Conservation (phyloP, 2,329 filamentous ascomycete genomes). For the Penicillium polonicum region DNA sequence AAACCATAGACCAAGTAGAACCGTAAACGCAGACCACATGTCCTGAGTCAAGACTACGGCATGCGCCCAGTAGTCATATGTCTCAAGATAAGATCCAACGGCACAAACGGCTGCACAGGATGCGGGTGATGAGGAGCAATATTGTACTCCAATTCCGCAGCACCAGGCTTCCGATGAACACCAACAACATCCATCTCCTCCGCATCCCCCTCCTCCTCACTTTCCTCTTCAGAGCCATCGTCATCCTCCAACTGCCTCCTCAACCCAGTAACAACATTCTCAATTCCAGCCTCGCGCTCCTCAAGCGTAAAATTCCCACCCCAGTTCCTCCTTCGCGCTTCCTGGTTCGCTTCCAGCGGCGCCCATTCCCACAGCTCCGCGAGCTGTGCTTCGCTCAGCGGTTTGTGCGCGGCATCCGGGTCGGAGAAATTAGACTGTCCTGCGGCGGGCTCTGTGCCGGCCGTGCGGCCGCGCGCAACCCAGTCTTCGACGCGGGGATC, state of each 20-base stretch:
- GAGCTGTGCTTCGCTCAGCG: slow-evolving; percentile 50
- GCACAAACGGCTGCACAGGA: slow-evolving; percentile 33
- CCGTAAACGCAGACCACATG: neutral
- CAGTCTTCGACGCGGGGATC: slow-evolving; percentile 74
- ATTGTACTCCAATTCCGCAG: slow-evolving; percentile 36
- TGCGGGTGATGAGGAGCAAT: slow-evolving; percentile 31
- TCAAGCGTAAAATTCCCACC: slow-evolving; percentile 69
- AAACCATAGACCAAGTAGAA: neutral
- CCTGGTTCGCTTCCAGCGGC: slow-evolving; percentile 48
- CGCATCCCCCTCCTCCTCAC: slow-evolving; percentile 54
- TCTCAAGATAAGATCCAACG: slow-evolving; percentile 49
- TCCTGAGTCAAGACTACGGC: slow-evolving; percentile 3
- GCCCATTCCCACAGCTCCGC: slow-evolving; percentile 62
- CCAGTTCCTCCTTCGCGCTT: slow-evolving; percentile 50
- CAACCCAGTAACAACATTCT: slow-evolving; percentile 72
- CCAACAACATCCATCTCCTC: slow-evolving; percentile 44
- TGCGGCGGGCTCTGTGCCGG: slow-evolving; percentile 22
- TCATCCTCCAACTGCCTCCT: slow-evolving; percentile 59
- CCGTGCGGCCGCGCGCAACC: slow-evolving; percentile 62
- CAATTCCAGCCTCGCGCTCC: slow-evolving; percentile 64
- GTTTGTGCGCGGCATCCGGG: slow-evolving; percentile 8
- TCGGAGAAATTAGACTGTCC: neutral
- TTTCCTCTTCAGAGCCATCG: slow-evolving; percentile 46
- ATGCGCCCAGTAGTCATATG: slow-evolving; percentile 52
- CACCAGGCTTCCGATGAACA: slow-evolving; percentile 34